Conservation (phyloP, 345 rosid species). For the Hypericum perforatum region DNA sequence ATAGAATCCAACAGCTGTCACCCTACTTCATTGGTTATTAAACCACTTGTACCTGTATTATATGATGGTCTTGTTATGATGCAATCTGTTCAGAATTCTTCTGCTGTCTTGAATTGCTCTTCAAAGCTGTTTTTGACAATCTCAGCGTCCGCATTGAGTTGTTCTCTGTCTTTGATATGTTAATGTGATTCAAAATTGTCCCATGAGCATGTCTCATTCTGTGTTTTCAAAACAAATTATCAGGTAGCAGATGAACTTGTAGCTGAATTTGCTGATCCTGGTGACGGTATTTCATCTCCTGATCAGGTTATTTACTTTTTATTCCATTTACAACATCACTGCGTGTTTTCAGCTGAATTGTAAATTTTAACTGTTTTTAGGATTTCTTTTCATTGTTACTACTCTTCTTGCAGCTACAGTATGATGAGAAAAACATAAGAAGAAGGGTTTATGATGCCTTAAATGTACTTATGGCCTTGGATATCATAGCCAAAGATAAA, state of each 20-base stretch:
- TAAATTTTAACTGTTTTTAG: background rate
- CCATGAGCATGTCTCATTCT: conserved; percentile 15
- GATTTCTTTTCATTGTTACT: conserved; percentile 6
- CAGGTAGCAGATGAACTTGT: conserved; percentile 99
- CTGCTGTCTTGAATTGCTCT: too few species aligned
- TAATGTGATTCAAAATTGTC: background rate
- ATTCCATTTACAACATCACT: background rate
- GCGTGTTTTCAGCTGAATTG: conserved; percentile 4
- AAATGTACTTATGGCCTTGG: conserved; percentile 99
- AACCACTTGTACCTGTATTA: too few species aligned
- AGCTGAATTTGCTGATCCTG: conserved; percentile 89
- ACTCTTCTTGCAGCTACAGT: conserved; percentile 61
- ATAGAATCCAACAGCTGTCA: too few species aligned
- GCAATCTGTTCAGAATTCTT: too few species aligned
- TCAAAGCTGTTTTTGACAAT: background rate
- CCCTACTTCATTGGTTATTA: too few species aligned
- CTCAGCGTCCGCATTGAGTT: background rate
- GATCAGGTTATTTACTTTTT: conserved; percentile 63
- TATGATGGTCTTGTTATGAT: too few species aligned
- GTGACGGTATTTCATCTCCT: conserved; percentile 53
- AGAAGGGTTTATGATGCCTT: conserved; percentile 98
- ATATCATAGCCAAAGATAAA: conserved; percentile 93
- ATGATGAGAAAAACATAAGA: conserved; percentile 96
- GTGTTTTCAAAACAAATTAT: conserved; percentile 23
- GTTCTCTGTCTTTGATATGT: background rate